Evolutionary conservation across 306 rosid species (phyloP).

Genomic region (Potentilla sterilis): DNA sequence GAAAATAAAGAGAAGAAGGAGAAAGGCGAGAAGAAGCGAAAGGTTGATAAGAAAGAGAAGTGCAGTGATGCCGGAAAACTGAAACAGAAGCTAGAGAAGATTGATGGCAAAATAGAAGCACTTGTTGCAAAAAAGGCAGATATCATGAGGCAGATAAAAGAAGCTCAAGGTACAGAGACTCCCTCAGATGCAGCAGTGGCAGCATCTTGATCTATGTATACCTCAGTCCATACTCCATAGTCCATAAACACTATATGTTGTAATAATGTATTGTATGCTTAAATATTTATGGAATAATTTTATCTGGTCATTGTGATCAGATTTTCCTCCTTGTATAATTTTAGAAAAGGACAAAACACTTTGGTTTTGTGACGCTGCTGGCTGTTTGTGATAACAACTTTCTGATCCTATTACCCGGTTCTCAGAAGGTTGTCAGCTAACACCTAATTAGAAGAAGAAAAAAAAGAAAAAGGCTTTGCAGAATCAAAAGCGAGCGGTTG

Average conservation of each 20-base stretch:
- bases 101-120: conserved; percentile 51
- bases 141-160: conserved; percentile 53
- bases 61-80: conserved; percentile 43
- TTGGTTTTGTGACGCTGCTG: too few relatives aligned
- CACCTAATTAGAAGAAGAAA: too few relatives aligned
- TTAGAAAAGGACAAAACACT: too few relatives aligned
- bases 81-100: conserved; percentile 58
- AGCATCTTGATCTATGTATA: background rate
- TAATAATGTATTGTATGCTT: background rate
- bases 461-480: too few relatives aligned
- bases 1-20: conserved; percentile 33
- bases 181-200: conserved; percentile 11
- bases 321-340: background rate
- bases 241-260: background rate
- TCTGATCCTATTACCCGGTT: too few relatives aligned
- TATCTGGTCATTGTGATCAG: background rate
- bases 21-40: conserved; percentile 49
- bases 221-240: background rate
- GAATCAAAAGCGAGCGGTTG: too few relatives aligned
- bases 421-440: too few relatives aligned
- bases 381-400: too few relatives aligned
- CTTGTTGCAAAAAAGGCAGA: conserved; percentile 47
- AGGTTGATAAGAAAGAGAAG: conserved; percentile 40
- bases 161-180: conserved; percentile 40
- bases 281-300: background rate